Evolutionary conservation across 345 rosid species (phyloP), one percentile per base, ranked within the genome.

Genomic region (Fremontodendron californicum): DNA sequence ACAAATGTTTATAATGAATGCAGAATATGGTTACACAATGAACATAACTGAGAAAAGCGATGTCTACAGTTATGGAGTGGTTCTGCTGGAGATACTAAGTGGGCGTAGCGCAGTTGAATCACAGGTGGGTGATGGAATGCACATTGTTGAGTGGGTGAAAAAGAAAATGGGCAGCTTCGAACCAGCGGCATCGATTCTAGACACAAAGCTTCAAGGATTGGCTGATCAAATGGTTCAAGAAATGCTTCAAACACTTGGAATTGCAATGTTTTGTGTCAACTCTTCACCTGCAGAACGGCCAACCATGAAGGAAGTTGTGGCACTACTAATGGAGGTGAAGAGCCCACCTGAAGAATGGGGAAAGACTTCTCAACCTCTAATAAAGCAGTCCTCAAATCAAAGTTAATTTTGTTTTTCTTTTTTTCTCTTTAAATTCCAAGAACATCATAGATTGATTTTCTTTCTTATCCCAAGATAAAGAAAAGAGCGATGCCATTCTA

Each of bases 101-200:
- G 97, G 98, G 0, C 89, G 97, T 42, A 91, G 96, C 7, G 99
- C 98, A 0, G 89, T 95, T 43, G 90, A 86, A 78, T 73, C 94
- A 0, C 97, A 85, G 45, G 80, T 84, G 1, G 96, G 90, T 13
- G 97, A 92, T 7, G 97, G 97, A 7, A 78, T 89, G 29, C 99
- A 95, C 84, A 95, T 95, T 18, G 98, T 95, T 0, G 98, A 95
- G 76, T 95, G 99, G 98, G 98, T 95, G 81, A 93, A 91, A 83
- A 91, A 81, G 84, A 95, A 93, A 84, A 93, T 95, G 99, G 98
- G 96, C n/a, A 93, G 98, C 81, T 95, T 90, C 4, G 97, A 95
- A 81, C 99, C 96, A 11, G 97, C 97, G 0, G 73, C 81, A 31
- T 88, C 94, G 0, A 86, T 95, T 33, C 92, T 95, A 0, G 99